phyloP scores from a whole-genome alignment of 2,329 filamentous ascomycete species.

The Cladophialophora carrionii region DNA sequence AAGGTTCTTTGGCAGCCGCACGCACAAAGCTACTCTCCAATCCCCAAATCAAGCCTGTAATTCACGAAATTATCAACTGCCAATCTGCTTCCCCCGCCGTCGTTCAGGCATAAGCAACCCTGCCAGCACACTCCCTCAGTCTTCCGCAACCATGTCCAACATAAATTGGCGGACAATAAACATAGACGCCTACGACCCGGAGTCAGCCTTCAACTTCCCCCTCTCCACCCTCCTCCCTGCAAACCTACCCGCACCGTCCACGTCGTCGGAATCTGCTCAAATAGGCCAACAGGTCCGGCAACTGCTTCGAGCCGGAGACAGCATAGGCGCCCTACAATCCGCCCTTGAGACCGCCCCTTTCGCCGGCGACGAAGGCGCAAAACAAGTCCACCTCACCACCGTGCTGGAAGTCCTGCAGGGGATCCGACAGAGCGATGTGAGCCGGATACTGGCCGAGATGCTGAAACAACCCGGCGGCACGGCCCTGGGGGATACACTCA shows the following conservation, averaged over 20 bases:
- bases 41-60: background rate
- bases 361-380: constrained; percentile 55
- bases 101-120: constrained; percentile 11
- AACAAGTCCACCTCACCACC: constrained; percentile 85
- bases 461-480: constrained; percentile 76
- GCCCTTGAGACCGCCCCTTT: constrained; percentile 84
- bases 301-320: constrained; percentile 81
- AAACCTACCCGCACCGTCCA: constrained; percentile 67
- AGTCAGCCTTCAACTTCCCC: constrained; percentile 90
- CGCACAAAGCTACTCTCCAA: background rate
- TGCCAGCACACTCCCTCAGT: background rate
- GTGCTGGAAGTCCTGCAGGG: constrained; percentile 93
- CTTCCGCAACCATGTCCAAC: constrained; percentile 46
- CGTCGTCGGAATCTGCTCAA: constrained; percentile 75
- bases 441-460: constrained; percentile 78
- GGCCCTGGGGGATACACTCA: constrained; percentile 86
- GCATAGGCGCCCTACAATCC: constrained; percentile 80
- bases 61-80: background rate
- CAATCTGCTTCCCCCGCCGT: constrained; percentile 8
- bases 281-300: constrained; percentile 82
- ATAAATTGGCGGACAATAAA: constrained; percentile 85
- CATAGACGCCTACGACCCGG: constrained; percentile 86
- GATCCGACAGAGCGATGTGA: constrained; percentile 96
- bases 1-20: background rate
- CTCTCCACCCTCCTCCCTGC: constrained; percentile 78